Percentiles rank a stretch among this genome's conserved stretches.
These are phyloP conservation scores for Pneumocystis sp. DNA, from an alignment of 1,139 yeast species.

Conservation along the genomic window DNA sequence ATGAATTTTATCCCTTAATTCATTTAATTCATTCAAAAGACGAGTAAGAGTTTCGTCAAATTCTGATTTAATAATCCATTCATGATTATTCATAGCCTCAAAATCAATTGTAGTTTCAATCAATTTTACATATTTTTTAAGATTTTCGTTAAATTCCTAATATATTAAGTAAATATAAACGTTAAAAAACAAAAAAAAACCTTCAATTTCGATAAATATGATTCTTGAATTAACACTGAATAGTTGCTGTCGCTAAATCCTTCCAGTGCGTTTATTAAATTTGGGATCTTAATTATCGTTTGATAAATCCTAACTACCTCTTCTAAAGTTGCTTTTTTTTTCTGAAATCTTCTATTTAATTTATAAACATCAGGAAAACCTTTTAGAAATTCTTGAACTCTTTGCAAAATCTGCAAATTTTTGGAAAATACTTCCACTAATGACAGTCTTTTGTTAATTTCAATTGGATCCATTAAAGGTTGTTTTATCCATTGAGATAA, in stretches of 20 bases:
- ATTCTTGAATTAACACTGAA: not conserved
- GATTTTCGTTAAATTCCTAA: conserved; percentile 27
- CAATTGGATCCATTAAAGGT: conserved; percentile 53
- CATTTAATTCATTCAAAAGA: conserved; percentile 44
- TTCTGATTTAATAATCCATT: conserved; percentile 76
- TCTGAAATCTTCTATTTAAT: conserved; percentile 48
- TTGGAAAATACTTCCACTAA: conserved; percentile 60
- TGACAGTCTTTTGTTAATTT: conserved; percentile 52
- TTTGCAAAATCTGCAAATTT: conserved; percentile 50
- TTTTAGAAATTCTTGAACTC: conserved; percentile 48
- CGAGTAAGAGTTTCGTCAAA: conserved; percentile 63
- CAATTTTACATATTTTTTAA: conserved; percentile 61
- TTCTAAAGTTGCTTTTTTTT: conserved; percentile 45
- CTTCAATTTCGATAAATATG: conserved; percentile 2
- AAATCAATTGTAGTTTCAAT: conserved; percentile 87
- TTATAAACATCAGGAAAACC: conserved; percentile 74
- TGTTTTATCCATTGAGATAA: conserved; percentile 92
- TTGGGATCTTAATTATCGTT: conserved; percentile 56
- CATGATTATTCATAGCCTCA: conserved; percentile 60
- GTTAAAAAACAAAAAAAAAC: conserved; percentile 3
- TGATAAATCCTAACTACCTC: conserved; percentile 88
- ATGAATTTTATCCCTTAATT: conserved; percentile 41
- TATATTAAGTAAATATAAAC: conserved; percentile 11
- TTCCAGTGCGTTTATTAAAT: conserved; percentile 39
- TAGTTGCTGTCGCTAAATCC: conserved; percentile 19